Evolutionary conservation across 2,329 filamentous ascomycete genomes (phyloP), one percentile per base, ranked within the genome.

Genomic region (Xylariaceae sp.): DNA sequence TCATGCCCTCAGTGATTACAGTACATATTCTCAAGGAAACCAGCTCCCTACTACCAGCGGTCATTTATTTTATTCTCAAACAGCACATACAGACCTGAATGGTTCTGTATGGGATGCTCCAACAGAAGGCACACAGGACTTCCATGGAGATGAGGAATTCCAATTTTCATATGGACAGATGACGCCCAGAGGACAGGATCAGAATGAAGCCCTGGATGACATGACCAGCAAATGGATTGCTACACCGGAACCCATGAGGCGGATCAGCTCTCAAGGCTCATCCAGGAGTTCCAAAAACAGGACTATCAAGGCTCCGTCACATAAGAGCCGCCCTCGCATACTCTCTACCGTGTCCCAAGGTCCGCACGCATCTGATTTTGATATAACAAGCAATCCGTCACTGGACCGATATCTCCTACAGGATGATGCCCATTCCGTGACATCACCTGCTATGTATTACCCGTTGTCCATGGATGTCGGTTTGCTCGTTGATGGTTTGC

Each of bases 121-220:
- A 74, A 72, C 72, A 74, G 80, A 83, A 77, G 79, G 78, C 67
- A 65, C 77, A 79, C 80, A 82, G 76, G 80, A 79, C 77, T 80
- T 81, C 69, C 74, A 73, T 64, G 77, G 75, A 75, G 79, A 82
- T 60, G 80, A 81, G 72, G 79, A 81, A 54, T 79, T 74, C 70
- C 69, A 76, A 64, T 79, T 77, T 69, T 73, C 74, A 65, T 79
- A 79, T 70, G 78, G 77, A 68, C 77, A 80, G 60, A 76, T 75
- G 67, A 80, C 78, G 54, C 77, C 79, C 65, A 73, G 74, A 74
- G 76, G 66, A 67, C 66, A 77, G 71, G 73, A 76, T 65, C 73
- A 75, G 56, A 65, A 68, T 68, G 75, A 79, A 59, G 64, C 71
- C 62, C 64, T 73, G 64, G 77, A 80, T 68, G 73, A 76, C 55